phyloP scores from a whole-genome alignment of 2,329 filamentous ascomycete species.

The Fusarium mangiferae region DNA sequence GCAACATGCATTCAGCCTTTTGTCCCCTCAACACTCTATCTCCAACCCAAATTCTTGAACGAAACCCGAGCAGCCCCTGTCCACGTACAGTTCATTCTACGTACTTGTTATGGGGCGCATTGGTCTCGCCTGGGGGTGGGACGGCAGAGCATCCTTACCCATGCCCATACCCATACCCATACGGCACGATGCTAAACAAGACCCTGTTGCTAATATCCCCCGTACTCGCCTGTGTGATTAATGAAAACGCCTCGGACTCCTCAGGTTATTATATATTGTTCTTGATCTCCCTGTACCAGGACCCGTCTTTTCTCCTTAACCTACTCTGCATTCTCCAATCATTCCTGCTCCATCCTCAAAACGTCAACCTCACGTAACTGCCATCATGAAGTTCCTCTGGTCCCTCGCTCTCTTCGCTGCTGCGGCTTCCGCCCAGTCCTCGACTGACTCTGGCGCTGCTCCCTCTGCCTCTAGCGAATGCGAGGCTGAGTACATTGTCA shows the following conservation, averaged over 20 bases:
- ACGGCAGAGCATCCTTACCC: slow-evolving; percentile 22
- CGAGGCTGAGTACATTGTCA: slow-evolving; percentile 59
- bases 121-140: slow-evolving; percentile 20
- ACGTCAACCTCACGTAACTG: slow-evolving; percentile 10
- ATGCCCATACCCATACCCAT: not conserved
- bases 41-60: not conserved
- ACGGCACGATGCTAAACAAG: slow-evolving; percentile 26
- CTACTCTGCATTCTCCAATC: not conserved
- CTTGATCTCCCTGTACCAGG: slow-evolving; percentile 1
- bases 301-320: not conserved
- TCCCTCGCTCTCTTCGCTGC: slow-evolving; percentile 53
- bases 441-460: slow-evolving; percentile 42
- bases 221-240: slow-evolving; percentile 32
- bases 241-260: slow-evolving; percentile 22
- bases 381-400: slow-evolving; percentile 59
- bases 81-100: not conserved
- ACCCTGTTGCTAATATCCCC: slow-evolving; percentile 37
- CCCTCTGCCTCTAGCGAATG: slow-evolving; percentile 49
- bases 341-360: not conserved
- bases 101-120: slow-evolving; percentile 14
- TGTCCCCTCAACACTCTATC: not conserved
- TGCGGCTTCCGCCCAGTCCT: slow-evolving; percentile 48
- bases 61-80: not conserved
- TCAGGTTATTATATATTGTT: slow-evolving; percentile 5
- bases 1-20: not conserved